Percentiles rank a stretch among this genome's conserved stretches.
Evolutionary conservation across 306 rosid species (phyloP).

Genomic region (Bauhinia variegata): DNA sequence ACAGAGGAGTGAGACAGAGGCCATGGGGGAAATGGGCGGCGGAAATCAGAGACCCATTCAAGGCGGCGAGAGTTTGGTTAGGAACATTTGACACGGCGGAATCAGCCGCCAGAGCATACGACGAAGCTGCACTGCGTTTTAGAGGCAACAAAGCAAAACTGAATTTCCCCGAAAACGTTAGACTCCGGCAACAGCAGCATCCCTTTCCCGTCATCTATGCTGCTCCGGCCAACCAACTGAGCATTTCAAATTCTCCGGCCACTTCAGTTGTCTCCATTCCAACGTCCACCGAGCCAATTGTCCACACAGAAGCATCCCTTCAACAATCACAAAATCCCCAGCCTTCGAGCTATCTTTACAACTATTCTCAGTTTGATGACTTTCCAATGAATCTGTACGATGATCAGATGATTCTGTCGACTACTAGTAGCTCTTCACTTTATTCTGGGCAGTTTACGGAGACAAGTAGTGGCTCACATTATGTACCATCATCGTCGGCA

Average conservation of each 20-base stretch:
- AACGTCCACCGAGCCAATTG: conserved; percentile 51
- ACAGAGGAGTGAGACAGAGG: conserved; percentile 79
- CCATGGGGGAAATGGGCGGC: conserved; percentile 87
- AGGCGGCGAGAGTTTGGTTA: conserved; percentile 66
- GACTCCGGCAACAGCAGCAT: conserved; percentile 23
- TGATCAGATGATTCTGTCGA: conserved; percentile 28
- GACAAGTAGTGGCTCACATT: neutral
- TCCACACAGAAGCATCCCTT: conserved; percentile 39
- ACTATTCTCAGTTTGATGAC: conserved; percentile 14
- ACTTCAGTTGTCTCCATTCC: conserved; percentile 45
- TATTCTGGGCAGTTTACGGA: conserved; percentile 7
- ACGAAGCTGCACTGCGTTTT: conserved; percentile 61
- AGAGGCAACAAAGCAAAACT: conserved; percentile 73
- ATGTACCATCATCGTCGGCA: neutral
- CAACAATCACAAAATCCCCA: conserved; percentile 23
- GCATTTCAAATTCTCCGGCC: conserved; percentile 3
- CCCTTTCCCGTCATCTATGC: neutral
- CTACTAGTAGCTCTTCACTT: conserved; percentile 41
- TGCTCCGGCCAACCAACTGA: conserved; percentile 27
- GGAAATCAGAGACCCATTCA: conserved; percentile 66
- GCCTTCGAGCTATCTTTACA: neutral
- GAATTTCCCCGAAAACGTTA: conserved; percentile 70
- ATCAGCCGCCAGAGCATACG: conserved; percentile 64
- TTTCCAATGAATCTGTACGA: conserved; percentile 36
- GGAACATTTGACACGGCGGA: conserved; percentile 67